Evolutionary conservation across 495 filamentous ascomycete species (phyloP).

Genomic region (Thermochaetoides thermophila): DNA sequence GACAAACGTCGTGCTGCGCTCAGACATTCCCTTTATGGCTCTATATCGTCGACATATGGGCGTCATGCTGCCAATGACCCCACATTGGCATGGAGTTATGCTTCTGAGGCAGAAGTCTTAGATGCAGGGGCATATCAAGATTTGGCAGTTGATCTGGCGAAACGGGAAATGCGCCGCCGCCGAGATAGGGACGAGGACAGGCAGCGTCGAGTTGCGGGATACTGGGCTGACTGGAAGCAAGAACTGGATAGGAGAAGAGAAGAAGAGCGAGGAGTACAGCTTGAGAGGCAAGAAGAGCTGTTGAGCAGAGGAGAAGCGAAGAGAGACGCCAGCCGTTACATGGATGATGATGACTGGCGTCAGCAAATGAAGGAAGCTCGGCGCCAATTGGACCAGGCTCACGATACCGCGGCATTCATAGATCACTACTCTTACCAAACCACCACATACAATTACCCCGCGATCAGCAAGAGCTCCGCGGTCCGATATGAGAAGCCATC

Average conservation of each 20-base stretch:
- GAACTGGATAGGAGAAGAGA: conserved; percentile 7
- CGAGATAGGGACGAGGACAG: conserved; percentile 42
- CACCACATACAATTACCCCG: conserved; percentile 32
- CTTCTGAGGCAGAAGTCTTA: conserved; percentile 30
- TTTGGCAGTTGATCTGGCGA: conserved; percentile 63
- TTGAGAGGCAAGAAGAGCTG: too few relatives aligned
- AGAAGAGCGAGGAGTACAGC: too few relatives aligned
- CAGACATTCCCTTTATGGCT: too few relatives aligned
- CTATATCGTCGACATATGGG: conserved; percentile 11
- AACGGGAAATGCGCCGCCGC: conserved; percentile 56
- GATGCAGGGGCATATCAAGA: conserved; percentile 58
- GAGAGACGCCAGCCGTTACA: conserved; percentile 1
- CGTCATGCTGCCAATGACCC: conserved; percentile 32
- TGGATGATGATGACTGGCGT: conserved; percentile 32
- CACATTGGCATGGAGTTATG: conserved; percentile 27
- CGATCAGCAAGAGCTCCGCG: conserved; percentile 29
- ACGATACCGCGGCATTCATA: conserved; percentile 2
- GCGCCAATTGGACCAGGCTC: conserved; percentile 23
- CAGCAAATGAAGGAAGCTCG: conserved; percentile 35
- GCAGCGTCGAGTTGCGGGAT: conserved; percentile 43
- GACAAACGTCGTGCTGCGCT: too few relatives aligned
- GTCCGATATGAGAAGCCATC: conserved; percentile 24
- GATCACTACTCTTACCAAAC: neutral
- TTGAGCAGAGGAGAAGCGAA: too few relatives aligned
- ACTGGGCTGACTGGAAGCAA: conserved; percentile 47